Evolutionary conservation across 1,284 basidiomycete species (phyloP), one percentile per base, ranked within the genome.

Genomic region (Puccinia polysora): DNA sequence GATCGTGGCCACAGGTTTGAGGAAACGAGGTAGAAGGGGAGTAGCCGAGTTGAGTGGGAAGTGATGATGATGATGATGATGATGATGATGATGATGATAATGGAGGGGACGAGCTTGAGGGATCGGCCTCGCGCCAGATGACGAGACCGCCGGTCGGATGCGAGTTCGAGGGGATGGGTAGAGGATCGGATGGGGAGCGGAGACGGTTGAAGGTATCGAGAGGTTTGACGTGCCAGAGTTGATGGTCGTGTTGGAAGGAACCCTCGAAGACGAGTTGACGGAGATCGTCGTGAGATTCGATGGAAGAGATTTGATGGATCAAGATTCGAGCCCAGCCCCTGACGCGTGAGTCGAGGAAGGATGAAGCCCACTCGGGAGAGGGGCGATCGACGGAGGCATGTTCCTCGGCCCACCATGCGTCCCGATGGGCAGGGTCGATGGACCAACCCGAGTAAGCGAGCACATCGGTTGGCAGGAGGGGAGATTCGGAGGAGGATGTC

Each of bases 141-240:
- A 77, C 14, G 83, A 80, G 76, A 85, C 85, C 23, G 80, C 76
- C 47, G 83, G 80, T 53, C 81, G 81, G 6, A 82, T 78, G 6
- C n/a, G 79, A 50, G 8, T 40, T 30, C 43, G 52, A 65, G 32
- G 69, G 62, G 53, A 77, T 73, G 14, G 74, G 68, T 0, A 65
- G 63, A 4, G 87, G 85, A 76, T 90, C 89, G 25, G 86, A 80
- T 14, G 81, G 79, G 58, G 84, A 83, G 71, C 84, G 86, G 12
- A 78, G 78, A 69, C 77, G 83, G 83, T 86, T 76, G 80, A 91
- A 92, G 76, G 87, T 87, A 30, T 87, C 86, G 75, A 83, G 84
- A 14, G 87, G 88, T 79, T 87, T 83, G 75, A 92, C 82, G 77
- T 90, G 88, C 80, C 89, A 86, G n/a, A 84, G 82, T 71, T 86